Conservation (phyloP, 805 yeast genomes). For the Yarrowia phangngaensis region DNA sequence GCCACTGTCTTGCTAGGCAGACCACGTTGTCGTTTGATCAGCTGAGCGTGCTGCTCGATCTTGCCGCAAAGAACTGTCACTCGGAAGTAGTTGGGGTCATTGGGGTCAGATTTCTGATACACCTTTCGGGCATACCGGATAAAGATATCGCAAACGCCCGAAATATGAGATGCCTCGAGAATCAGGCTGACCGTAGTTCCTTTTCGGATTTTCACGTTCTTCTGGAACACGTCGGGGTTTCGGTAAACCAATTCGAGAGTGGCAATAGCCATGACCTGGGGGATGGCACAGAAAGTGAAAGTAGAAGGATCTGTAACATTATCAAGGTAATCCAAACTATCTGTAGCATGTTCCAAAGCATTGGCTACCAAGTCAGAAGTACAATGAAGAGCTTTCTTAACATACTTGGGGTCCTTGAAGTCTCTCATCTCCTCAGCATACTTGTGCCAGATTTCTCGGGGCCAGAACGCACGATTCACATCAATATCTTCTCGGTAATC, state of each 20-base stretch:
- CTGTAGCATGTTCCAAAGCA: conserved; percentile 72
- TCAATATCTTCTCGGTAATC: conserved; percentile 88
- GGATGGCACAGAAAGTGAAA: conserved; percentile 92
- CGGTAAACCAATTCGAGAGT: conserved; percentile 81
- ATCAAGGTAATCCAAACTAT: conserved; percentile 70
- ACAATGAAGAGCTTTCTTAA: conserved; percentile 62
- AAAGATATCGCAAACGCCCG: conserved; percentile 74
- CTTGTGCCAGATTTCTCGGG: conserved; percentile 85
- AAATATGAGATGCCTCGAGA: conserved; percentile 65
- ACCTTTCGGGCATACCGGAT: conserved; percentile 67
- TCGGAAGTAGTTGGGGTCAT: conserved; percentile 80
- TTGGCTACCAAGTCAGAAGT: conserved; percentile 75
- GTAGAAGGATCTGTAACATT: conserved; percentile 73
- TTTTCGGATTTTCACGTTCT: conserved; percentile 81
- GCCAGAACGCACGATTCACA: conserved; percentile 96
- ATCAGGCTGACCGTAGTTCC: conserved; percentile 80
- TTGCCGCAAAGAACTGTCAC: conserved; percentile 84
- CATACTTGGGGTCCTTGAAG: conserved; percentile 51
- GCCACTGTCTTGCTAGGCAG: conserved; percentile 25
- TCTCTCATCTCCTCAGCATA: conserved; percentile 61
- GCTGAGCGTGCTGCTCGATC: conserved; percentile 76
- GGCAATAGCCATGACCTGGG: conserved; percentile 99
- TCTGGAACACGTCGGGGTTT: conserved; percentile 66
- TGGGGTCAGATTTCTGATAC: conserved; percentile 71
- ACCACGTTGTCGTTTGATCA: conserved; percentile 23